Evolutionary conservation across 2,329 filamentous ascomycete genomes (phyloP).

Genomic region (Sphaerulina populicola): DNA sequence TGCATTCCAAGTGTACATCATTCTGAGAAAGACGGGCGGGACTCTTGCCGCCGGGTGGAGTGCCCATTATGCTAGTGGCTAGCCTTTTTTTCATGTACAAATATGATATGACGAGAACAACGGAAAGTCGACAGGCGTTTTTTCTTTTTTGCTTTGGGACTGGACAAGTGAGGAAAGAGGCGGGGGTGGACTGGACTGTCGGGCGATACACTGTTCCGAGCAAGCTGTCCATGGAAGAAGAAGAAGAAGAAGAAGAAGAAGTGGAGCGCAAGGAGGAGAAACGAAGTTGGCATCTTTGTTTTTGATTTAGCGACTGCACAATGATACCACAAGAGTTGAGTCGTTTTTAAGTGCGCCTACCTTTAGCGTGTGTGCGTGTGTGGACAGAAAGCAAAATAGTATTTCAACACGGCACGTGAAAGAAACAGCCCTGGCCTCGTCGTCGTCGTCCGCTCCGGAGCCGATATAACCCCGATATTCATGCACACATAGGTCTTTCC

Average conservation of each 20-base stretch:
- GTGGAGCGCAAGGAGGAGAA: neutral
- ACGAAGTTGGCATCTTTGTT: constrained; percentile 4
- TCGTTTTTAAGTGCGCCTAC: neutral
- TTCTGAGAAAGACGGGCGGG: neutral
- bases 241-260: neutral
- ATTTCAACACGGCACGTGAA: too few species aligned
- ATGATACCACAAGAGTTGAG: constrained; percentile 14
- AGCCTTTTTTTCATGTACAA: neutral
- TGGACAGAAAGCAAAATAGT: neutral
- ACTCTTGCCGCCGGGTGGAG: neutral
- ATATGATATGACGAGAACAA: constrained; percentile 6
- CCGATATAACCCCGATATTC: too few species aligned
- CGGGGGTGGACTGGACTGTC: too few species aligned
- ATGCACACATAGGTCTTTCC: too few species aligned
- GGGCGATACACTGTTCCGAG: too few species aligned
- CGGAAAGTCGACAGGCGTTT: constrained; percentile 3
- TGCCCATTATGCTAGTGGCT: neutral
- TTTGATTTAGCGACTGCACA: constrained; percentile 13
- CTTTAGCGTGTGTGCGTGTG: too few species aligned
- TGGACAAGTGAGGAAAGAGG: too few species aligned
- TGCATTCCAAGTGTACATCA: neutral
- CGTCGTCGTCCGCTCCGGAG: too few species aligned
- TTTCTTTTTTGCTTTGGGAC: neutral
- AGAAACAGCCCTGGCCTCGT: too few species aligned
- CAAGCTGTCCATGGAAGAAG: neutral